Evolutionary conservation across 768 basidiomycete genomes (phyloP), one percentile per base, ranked within the genome.

Genomic region (Pulveroboletus frians): DNA sequence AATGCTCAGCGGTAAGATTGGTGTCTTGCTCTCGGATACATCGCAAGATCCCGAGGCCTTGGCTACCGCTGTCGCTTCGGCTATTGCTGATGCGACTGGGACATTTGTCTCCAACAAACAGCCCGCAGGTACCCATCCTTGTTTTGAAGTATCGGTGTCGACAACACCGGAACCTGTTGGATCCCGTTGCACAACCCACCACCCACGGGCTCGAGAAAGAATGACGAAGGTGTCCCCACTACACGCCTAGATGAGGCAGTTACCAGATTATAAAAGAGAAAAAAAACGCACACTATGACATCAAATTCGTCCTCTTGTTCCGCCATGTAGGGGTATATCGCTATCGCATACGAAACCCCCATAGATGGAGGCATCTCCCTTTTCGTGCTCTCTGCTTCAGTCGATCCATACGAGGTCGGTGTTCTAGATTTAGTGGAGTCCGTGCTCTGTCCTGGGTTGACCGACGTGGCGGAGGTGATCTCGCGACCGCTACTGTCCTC

Each of bases 281-380:
- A 41, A 46, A 17, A 49, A 9, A 78, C 88, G 71, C 68, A 96
- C 85, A 99, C 94, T 34, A 88, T 83, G 2, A 98, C 96, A 64
- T 98, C 92, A 65, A 97, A 98, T 66, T 99, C 96, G 65, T 98
- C 96, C 49, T 96, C 92, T 65, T 96, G 87, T 68, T 98, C 96
- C 6, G 95, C 93, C 81, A 94, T 88, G 67, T 99, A 98, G 39
- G 96, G 96, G 63, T 99, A 98, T 57, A 98, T 98, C 27, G 94
- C 92, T 30, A 99, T 91, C 2, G 95, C 94, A 62, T 96, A 99
- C 10, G 92, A 93, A 17, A 93, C 77, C 13, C 81, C 83, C 56
- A 67, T 69, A 2, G 70, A 56, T 34, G 73, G 60, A 43, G 75
- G 73, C 26, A 75, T 73, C 44, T 79, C 78, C 47, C 74, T 57